Conservation (phyloP, 352 stramenopile species). For the Pythium sukuiense region DNA sequence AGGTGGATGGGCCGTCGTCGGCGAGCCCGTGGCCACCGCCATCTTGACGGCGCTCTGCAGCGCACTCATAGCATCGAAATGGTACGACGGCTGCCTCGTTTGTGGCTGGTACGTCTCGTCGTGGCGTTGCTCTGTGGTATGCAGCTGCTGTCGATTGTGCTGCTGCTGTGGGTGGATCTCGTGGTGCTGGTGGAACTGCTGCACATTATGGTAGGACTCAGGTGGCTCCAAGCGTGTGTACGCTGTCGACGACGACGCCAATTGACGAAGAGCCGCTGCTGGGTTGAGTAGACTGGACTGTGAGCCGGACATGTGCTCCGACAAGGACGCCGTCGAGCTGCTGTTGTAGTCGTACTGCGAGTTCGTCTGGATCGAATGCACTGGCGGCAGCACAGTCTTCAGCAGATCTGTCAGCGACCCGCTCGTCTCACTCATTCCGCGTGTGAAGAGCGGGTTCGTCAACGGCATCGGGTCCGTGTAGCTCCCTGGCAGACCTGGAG, state of each 20-base stretch:
- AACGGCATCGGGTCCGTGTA: slow-evolving; percentile 27
- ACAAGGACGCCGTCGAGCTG: slow-evolving; percentile 13
- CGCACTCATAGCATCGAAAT: slow-evolving; percentile 60
- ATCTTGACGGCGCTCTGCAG: slow-evolving; percentile 48
- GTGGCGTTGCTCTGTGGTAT: background rate
- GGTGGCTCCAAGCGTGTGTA: slow-evolving; percentile 24
- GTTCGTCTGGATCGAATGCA: slow-evolving; percentile 1
- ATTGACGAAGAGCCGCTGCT: slow-evolving; percentile 48
- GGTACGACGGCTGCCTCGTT: slow-evolving; percentile 26
- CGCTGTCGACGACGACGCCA: slow-evolving; percentile 51
- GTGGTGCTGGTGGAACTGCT: slow-evolving; percentile 15
- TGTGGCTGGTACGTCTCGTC: background rate
- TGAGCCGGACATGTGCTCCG: slow-evolving; percentile 2
- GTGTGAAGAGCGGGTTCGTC: slow-evolving; percentile 57
- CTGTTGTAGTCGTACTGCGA: slow-evolving; percentile 20
- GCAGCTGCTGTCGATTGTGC: slow-evolving; percentile 3
- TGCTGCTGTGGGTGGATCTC: slow-evolving; percentile 12
- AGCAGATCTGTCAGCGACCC: slow-evolving; percentile 50
- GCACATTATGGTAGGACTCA: slow-evolving; percentile 4
- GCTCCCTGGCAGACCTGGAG: slow-evolving; percentile 17
- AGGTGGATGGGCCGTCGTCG: slow-evolving; percentile 4
- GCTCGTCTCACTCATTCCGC: slow-evolving; percentile 55
- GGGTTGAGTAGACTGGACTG: slow-evolving; percentile 22
- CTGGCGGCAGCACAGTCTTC: slow-evolving; percentile 14
- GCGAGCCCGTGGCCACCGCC: slow-evolving; percentile 16